Percentiles rank a stretch among this genome's conserved stretches.
These are phyloP conservation scores for Porcisia hertigi DNA, from an alignment of 208 protist genomes.

Conservation along the genomic window DNA sequence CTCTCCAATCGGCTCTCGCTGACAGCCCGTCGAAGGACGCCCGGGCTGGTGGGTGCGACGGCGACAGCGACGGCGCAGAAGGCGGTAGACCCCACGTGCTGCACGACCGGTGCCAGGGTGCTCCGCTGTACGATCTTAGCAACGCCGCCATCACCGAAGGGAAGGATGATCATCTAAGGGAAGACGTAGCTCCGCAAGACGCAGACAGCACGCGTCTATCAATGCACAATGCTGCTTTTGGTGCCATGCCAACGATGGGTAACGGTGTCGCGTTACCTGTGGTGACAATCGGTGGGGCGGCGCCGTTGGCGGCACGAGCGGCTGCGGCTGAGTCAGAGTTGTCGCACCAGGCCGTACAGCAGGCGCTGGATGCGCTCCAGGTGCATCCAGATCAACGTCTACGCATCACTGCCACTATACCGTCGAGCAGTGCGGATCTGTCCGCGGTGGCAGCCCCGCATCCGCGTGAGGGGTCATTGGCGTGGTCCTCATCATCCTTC, in stretches of 20 bases:
- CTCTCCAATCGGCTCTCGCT: neutral
- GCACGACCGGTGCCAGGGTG: neutral
- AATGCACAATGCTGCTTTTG: neutral
- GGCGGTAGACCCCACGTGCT: neutral
- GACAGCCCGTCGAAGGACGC: neutral
- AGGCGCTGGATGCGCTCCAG: neutral
- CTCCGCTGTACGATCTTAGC: slow-evolving; percentile 28
- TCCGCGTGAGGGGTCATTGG: neutral
- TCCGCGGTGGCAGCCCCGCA: neutral
- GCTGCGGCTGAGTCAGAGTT: neutral
- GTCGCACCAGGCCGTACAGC: neutral
- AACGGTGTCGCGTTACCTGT: neutral
- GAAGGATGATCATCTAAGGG: neutral
- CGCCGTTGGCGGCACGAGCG: neutral
- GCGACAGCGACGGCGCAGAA: neutral
- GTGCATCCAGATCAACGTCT: neutral
- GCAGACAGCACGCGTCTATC: neutral
- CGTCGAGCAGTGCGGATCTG: neutral
- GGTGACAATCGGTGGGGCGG: neutral
- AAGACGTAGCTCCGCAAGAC: neutral
- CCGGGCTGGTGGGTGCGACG: neutral
- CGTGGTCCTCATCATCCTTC: no score
- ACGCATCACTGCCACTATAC: neutral
- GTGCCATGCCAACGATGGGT: no score
- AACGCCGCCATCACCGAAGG: slow-evolving; percentile 16